A percentile compares a stretch with the other conserved stretches of the same genome.
Evolutionary conservation across 148 eudicot genomes (phyloP).

Genomic region (Chenopodium formosanum): DNA sequence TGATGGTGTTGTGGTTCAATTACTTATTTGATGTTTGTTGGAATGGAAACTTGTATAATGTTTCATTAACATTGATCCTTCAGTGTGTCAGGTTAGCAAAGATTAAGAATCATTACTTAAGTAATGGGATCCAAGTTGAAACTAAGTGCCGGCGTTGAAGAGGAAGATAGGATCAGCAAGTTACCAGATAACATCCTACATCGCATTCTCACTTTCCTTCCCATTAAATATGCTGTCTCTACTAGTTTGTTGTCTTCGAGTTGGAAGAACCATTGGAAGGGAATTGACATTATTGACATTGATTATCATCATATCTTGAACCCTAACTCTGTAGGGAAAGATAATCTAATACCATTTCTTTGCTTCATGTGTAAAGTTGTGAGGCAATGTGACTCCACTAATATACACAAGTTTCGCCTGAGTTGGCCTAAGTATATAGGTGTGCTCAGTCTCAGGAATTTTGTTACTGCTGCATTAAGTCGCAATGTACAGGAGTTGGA

Average conservation of each 20-base stretch:
- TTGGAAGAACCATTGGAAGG: constrained; percentile 7
- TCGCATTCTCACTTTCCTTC: constrained; percentile 8
- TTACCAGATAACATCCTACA: constrained; percentile 7
- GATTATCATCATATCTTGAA: constrained; percentile 5
- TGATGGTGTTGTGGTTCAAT: no score
- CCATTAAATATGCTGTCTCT: constrained; percentile 8
- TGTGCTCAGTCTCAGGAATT: background rate
- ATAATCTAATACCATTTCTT: background rate
- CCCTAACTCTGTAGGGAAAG: background rate
- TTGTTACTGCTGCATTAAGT: background rate
- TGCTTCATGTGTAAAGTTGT: background rate
- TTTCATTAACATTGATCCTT: no score
- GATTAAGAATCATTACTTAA: no score
- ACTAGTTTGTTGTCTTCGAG: constrained; percentile 1
- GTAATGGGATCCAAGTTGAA: no score
- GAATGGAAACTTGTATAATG: no score
- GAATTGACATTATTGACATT: constrained; percentile 10
- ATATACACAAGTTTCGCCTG: background rate
- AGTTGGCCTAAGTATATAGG: background rate
- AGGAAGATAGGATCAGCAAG: constrained; percentile 10
- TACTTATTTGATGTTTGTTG: no score
- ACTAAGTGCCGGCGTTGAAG: no score
- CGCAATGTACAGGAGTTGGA: constrained; percentile 11
- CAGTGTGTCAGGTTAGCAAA: no score
- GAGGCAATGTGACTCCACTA: constrained; percentile 1